Evolutionary conservation across 495 filamentous ascomycete genomes (phyloP).

Genomic region (Penicillium paxilli): DNA sequence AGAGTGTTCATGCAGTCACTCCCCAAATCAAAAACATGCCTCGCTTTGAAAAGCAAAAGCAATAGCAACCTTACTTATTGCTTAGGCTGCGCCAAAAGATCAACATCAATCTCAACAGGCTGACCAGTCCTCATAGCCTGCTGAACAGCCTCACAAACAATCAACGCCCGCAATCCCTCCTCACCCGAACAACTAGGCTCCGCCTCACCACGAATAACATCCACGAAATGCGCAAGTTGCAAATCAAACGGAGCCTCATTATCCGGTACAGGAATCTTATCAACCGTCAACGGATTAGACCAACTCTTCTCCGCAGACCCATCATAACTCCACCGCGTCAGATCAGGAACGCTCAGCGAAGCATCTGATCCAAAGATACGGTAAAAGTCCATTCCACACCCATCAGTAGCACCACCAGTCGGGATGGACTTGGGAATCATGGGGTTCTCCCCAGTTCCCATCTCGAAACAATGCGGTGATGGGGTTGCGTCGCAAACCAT

Average conservation of each 20-base stretch:
- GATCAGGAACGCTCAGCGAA: slow-evolving; percentile 56
- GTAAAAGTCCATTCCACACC: slow-evolving; percentile 46
- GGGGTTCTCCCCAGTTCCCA: slow-evolving; percentile 60
- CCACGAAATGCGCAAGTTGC: slow-evolving; percentile 57
- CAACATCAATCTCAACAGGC: slow-evolving; percentile 34
- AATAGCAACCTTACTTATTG: no score
- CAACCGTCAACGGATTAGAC: slow-evolving; percentile 26
- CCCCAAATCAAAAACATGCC: no score
- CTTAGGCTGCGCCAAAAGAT: slow-evolving; percentile 14
- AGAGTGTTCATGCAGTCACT: not conserved
- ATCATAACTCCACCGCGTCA: slow-evolving; percentile 55
- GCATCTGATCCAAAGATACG: slow-evolving; percentile 56
- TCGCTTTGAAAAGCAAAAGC: no score
- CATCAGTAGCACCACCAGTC: not conserved
- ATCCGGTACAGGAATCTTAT: slow-evolving; percentile 37
- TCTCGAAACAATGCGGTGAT: slow-evolving; percentile 55
- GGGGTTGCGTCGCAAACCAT: slow-evolving; percentile 52
- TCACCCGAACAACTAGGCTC: slow-evolving; percentile 47
- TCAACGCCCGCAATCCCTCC: slow-evolving; percentile 42
- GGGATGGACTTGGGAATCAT: slow-evolving; percentile 39
- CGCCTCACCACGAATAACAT: slow-evolving; percentile 45
- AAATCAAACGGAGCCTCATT: slow-evolving; percentile 51
- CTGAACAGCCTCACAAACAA: slow-evolving; percentile 44
- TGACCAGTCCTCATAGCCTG: slow-evolving; percentile 38
- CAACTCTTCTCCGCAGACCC: slow-evolving; percentile 32